Evolutionary conservation across 805 yeast species (phyloP).

Genomic region (Danielozyma ontarioensis): DNA sequence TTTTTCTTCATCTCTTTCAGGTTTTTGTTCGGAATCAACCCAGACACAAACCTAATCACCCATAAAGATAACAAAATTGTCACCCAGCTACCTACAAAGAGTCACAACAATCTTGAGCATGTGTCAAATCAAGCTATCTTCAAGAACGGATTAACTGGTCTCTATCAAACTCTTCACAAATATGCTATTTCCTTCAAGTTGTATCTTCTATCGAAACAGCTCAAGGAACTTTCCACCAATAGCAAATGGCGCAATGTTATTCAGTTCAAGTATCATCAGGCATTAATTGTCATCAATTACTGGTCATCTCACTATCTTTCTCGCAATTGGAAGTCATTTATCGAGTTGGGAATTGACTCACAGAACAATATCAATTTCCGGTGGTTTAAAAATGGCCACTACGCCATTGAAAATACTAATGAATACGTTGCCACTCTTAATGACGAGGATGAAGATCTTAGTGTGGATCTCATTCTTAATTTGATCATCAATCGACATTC

Average conservation of each 20-base stretch:
- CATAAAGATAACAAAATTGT: slow-evolving; percentile 19
- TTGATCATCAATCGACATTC: slow-evolving; percentile 36
- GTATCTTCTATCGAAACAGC: slow-evolving; percentile 53
- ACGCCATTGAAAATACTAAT: slow-evolving; percentile 7
- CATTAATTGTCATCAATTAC: slow-evolving; percentile 53
- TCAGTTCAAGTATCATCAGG: slow-evolving; percentile 50
- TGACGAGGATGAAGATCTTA: slow-evolving; percentile 22
- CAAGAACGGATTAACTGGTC: slow-evolving; percentile 42
- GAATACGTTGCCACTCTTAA: slow-evolving; percentile 2
- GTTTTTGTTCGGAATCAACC: slow-evolving; percentile 49
- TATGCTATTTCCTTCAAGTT: slow-evolving; percentile 64
- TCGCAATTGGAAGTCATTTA: slow-evolving; percentile 45
- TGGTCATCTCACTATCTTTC: slow-evolving; percentile 49
- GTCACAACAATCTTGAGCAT: slow-evolving; percentile 44
- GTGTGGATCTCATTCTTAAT: slow-evolving; percentile 30
- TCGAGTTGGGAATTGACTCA: slow-evolving; percentile 57
- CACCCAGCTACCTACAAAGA: slow-evolving; percentile 26
- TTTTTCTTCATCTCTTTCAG: slow-evolving; percentile 76
- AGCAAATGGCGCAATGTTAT: slow-evolving; percentile 56
- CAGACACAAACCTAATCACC: slow-evolving; percentile 27
- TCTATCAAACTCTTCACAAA: slow-evolving; percentile 52
- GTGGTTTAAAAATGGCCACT: slow-evolving; percentile 59
- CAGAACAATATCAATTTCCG: slow-evolving; percentile 45
- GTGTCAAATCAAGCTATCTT: slow-evolving; percentile 49
- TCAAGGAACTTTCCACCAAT: slow-evolving; percentile 41